Evolutionary conservation across 2,329 filamentous ascomycete genomes (phyloP).

Genomic region (Emergomyces pasteurianus): DNA sequence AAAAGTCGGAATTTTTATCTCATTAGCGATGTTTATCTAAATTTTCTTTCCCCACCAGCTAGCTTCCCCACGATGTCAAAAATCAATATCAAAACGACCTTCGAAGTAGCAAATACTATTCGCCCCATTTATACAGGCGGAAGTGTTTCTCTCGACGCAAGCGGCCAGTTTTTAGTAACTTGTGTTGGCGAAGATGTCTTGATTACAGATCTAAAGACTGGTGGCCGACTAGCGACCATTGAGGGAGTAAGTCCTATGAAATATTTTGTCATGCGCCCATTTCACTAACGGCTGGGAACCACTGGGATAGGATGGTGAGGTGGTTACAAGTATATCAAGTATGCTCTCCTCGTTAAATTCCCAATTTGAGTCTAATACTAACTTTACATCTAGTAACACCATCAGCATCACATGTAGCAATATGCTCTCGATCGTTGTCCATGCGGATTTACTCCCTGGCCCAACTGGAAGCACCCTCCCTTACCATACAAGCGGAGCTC

Average conservation of each 20-base stretch:
- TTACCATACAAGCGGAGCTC: constrained; percentile 53
- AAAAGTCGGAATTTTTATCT: background rate
- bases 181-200: constrained; percentile 87
- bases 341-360: constrained; percentile 10
- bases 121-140: constrained; percentile 92
- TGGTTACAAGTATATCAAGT: constrained; percentile 35
- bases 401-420: constrained; percentile 71
- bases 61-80: constrained; percentile 35
- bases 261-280: constrained; percentile 10
- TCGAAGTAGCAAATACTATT: constrained; percentile 70
- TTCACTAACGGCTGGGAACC: background rate
- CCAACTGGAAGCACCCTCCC: constrained; percentile 43
- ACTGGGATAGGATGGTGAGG: constrained; percentile 49
- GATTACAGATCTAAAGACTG: constrained; percentile 72
- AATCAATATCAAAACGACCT: constrained; percentile 65
- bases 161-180: constrained; percentile 71
- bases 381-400: constrained; percentile 55
- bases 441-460: constrained; percentile 81
- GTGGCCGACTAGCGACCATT: constrained; percentile 68
- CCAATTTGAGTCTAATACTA: background rate
- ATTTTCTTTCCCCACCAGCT: background rate
- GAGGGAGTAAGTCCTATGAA: constrained; percentile 58
- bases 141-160: constrained; percentile 68
- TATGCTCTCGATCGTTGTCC: constrained; percentile 89
- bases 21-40: background rate